Evolutionary conservation across 805 yeast species (phyloP), one percentile per base, ranked within the genome.

Genomic region (Myxozyma neotropica): DNA sequence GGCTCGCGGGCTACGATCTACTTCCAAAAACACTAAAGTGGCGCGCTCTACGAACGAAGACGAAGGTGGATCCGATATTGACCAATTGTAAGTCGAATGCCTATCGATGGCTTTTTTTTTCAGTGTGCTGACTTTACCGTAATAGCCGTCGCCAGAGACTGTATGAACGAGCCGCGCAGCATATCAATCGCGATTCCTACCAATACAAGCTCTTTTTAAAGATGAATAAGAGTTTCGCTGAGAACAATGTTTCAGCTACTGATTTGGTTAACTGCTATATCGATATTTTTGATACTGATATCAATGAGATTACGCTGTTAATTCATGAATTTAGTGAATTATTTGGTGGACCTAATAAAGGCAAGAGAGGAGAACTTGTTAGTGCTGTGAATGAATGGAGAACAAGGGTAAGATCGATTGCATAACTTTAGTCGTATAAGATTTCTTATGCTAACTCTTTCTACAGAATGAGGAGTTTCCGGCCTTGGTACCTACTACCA

Each of bases 251-350:
- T 17, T 31, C 55, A 2, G 67, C 58, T 5, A 38, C 36, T 12
- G 66, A 59, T 15, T 35, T 64, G 19, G 55, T 64, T 10, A 21
- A 27, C 10, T 49, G 58, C 6, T 64, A 64, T 42, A 21, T 38
- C 24, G 55, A 55, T 42, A n/a, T 64, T 21, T 64, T 64, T 49
- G 49, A 46, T 12, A 36, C 57, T 4, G 61, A 63, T 29, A 43
- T 27, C 13, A 53, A 38, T 23, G 66, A 64, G 46, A 26, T 55
- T 26, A 49, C 64, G 15, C 43, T 58, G 17, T 17, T 64, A n/a
- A 33, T 59, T 6, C 63, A 59, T 38, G 64, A 62, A 44, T 53
- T 64, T 45, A 56, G 62, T 12, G 66, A 59, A 10, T 42, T 58
- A 17, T 62, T 64, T 36, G 23, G 17, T 7, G 53, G 44, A 24